These are phyloP conservation scores for Thymus quinquecostatus DNA, from an alignment of 257 asterid genomes.

Conservation along the genomic window DNA sequence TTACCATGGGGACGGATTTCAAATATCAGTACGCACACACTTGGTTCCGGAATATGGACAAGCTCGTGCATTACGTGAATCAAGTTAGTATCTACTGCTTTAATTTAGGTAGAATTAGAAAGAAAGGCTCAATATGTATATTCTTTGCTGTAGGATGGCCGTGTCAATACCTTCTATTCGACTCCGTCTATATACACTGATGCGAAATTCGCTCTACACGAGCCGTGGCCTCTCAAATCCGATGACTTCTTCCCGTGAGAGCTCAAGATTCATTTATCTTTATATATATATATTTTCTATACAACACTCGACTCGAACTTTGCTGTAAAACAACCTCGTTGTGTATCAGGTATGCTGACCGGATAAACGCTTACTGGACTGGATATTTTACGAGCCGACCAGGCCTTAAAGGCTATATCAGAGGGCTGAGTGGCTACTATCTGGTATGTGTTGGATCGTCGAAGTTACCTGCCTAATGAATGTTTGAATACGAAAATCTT, in stretches of 20 bases:
- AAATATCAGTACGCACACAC: slow-evolving; percentile 88
- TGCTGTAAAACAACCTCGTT: slow-evolving; percentile 23
- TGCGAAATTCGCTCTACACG: slow-evolving; percentile 73
- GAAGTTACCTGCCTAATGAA: slow-evolving; percentile 10
- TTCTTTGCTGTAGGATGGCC: slow-evolving; percentile 80
- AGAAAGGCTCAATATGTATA: too few relatives aligned
- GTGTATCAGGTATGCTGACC: slow-evolving; percentile 84
- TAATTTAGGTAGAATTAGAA: not conserved
- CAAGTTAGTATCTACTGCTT: slow-evolving; percentile 50
- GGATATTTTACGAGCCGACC: slow-evolving; percentile 99
- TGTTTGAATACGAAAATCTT: slow-evolving; percentile 33
- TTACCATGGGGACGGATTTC: slow-evolving; percentile 99
- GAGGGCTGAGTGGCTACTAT: slow-evolving; percentile 88
- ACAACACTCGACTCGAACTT: slow-evolving; percentile 4
- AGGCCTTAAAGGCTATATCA: slow-evolving; percentile 77
- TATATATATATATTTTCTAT: too few relatives aligned
- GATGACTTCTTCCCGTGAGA: slow-evolving; percentile 99
- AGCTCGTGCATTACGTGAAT: slow-evolving; percentile 95
- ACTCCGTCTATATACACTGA: slow-evolving; percentile 94
- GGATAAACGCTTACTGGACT: slow-evolving; percentile 89
- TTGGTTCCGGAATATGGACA: slow-evolving; percentile 94
- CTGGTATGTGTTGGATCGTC: slow-evolving; percentile 41
- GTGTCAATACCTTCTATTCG: slow-evolving; percentile 93
- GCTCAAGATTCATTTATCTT: slow-evolving; percentile 32
- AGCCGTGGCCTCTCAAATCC: slow-evolving; percentile 92